Evolutionary conservation across 371 early-diverging fungal species (phyloP), one percentile per base, ranked within the genome.

Genomic region (Mortierella polycephala): DNA sequence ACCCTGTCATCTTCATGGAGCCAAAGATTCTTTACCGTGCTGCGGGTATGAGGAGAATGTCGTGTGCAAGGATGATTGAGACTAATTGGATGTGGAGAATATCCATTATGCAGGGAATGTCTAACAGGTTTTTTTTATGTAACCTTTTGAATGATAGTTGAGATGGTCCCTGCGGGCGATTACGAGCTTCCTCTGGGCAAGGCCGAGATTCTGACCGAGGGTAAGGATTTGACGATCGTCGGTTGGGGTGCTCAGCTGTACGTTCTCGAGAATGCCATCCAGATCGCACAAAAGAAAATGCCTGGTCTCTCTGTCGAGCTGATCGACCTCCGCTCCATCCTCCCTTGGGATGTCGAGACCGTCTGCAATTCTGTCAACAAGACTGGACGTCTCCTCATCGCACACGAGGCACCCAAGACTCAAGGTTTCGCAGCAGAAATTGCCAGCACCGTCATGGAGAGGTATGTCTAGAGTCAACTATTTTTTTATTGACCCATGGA

Each of bases 341-440:
- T 92, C 55, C 98, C 99, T 5, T 97, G 96, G 93, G 99, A 99
- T 83, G 89, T 90, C 8, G 98, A 97, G 52, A 95, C 98, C 0
- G 90, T 99, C 0, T 93, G 86, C 23, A 89, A 94, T 81, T 97
- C 97, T 9, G 99, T 99, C 9, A 94, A 92, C 84, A 97, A 94
- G 85, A 99, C 99, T 2, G 99, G 99, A 10, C 89, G 99, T 7
- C 82, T 97, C 11, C 87, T 99, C 37, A 88, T 99, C 71, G 91
- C 98, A 5, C 99, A 99, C 70, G 99, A 99, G 83, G 99, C 99
- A 0, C 97, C 98, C 18, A 86, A 90, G 60, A 96, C 96, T 0
- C 89, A 88, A 42, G 98, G 99, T n/a, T 94, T 99, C 70, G 99
- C 93, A 0, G 95, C 96, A 11, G 99, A 99, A 83, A 90, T 99